These are phyloP conservation scores for Talaromyces sp. DNA, from an alignment of 2,329 filamentous ascomycete genomes.

Conservation along the genomic window DNA sequence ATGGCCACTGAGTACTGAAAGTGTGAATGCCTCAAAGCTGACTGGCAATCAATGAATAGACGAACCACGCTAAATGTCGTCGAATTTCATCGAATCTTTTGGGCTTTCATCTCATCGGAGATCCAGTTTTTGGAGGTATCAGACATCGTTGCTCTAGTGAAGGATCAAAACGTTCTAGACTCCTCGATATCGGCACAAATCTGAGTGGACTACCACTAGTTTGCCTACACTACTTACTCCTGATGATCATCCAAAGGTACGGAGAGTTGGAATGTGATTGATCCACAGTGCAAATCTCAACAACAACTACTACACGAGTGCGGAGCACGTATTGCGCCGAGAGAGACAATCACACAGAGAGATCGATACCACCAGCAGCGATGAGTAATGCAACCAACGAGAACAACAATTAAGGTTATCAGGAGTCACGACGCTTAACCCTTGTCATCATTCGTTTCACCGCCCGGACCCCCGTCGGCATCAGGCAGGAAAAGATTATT, in stretches of 20 bases:
- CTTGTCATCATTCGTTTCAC: neutral
- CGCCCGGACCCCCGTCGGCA: neutral
- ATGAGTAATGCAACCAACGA: neutral
- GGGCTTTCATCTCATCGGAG: neutral
- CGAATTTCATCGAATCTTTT: neutral
- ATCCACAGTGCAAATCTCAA: neutral
- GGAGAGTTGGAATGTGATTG: neutral
- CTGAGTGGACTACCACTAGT: neutral
- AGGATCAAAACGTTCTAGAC: neutral
- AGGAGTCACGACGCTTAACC: neutral
- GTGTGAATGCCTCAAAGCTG: neutral
- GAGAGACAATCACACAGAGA: neutral
- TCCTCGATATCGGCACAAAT: neutral
- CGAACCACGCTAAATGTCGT: neutral
- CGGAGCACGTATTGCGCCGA: neutral
- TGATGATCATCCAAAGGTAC: neutral
- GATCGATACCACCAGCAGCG: neutral
- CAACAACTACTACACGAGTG: neutral
- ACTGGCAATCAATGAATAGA: neutral
- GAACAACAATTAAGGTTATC: slow-evolving; percentile 4
- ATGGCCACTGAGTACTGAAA: neutral
- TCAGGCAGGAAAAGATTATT: neutral
- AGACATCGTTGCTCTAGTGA: neutral
- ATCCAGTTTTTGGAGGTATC: neutral
- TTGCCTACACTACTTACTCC: neutral